Conservation (phyloP, 768 basidiomycete genomes). For the Boletus rubropictus region DNA sequence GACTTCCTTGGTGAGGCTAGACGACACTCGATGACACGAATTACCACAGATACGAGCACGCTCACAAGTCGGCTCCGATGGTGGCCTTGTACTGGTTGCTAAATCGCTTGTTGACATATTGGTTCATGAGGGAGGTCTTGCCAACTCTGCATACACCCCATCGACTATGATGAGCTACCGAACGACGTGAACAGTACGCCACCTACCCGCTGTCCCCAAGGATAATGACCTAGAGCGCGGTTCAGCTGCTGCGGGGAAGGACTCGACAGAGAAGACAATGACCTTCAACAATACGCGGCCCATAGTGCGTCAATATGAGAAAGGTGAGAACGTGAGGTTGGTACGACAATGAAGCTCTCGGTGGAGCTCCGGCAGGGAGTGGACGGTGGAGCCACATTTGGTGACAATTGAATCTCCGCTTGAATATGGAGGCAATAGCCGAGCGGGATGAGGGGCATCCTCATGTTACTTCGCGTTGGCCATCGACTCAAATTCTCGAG, state of each 20-base stretch:
- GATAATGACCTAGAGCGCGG: constrained; percentile 78
- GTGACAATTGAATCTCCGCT: constrained; percentile 24
- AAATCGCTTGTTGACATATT: constrained; percentile 99
- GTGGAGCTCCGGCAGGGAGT: too few relatives aligned
- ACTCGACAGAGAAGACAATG: constrained; percentile 5
- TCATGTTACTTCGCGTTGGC: constrained; percentile 5
- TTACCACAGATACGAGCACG: constrained; percentile 19
- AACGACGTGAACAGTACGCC: neutral
- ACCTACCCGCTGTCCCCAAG: constrained; percentile 93
- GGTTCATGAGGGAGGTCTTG: constrained; percentile 99
- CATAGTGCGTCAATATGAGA: constrained; percentile 38
- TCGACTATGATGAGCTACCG: constrained; percentile 7
- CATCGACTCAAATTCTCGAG: constrained; percentile 5
- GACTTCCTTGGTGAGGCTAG: constrained; percentile 93
- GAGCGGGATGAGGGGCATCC: too few relatives aligned
- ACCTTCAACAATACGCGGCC: constrained; percentile 88
- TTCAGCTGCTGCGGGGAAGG: constrained; percentile 8
- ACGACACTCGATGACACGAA: constrained; percentile 7
- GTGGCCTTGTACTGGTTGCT: constrained; percentile 99
- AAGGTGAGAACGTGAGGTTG: neutral
- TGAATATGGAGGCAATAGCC: constrained; percentile 5
- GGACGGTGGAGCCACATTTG: constrained; percentile 11
- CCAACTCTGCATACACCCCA: constrained; percentile 61
- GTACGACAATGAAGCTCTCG: too few relatives aligned
- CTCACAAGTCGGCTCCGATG: constrained; percentile 94